These are phyloP conservation scores for Pezicula rhizophila DNA, from an alignment of 2,329 filamentous ascomycete genomes.

Conservation along the genomic window DNA sequence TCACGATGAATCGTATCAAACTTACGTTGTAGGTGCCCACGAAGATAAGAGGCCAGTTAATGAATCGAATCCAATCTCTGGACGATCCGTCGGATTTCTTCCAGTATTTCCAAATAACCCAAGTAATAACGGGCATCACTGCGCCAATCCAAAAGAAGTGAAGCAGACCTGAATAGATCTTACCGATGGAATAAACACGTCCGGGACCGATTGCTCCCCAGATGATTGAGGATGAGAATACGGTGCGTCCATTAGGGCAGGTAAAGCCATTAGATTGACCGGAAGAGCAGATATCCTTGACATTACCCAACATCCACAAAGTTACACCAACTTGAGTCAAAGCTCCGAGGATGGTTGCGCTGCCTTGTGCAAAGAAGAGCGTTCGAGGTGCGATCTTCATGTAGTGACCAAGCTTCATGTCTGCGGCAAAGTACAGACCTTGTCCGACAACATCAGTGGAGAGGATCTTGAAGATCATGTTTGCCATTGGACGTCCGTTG, in stretches of 20 bases:
- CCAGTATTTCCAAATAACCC: conserved; percentile 31
- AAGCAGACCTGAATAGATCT: conserved; percentile 48
- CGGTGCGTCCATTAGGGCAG: conserved; percentile 42
- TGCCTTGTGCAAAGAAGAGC: conserved; percentile 39
- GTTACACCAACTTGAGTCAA: conserved; percentile 34
- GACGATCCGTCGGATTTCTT: conserved; percentile 24
- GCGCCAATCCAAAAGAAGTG: conserved; percentile 47
- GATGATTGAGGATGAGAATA: conserved; percentile 41
- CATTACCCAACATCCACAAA: conserved; percentile 31
- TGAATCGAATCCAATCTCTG: conserved; percentile 22
- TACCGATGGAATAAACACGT: conserved; percentile 57
- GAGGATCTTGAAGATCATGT: conserved; percentile 71
- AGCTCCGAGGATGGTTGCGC: conserved; percentile 39
- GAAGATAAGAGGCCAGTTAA: conserved; percentile 26
- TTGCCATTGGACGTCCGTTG: conserved; percentile 55
- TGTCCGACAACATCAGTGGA: conserved; percentile 34
- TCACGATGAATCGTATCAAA: too few species aligned
- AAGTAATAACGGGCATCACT: conserved; percentile 36
- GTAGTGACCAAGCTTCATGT: conserved; percentile 45
- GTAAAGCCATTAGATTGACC: conserved; percentile 39
- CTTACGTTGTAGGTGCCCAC: conserved; percentile 30
- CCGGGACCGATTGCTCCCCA: conserved; percentile 49
- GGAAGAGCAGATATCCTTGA: conserved; percentile 33
- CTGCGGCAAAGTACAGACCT: conserved; percentile 33
- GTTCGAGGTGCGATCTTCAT: conserved; percentile 41